Conservation (phyloP, 768 basidiomycete genomes). For the Trametes elegans region DNA sequence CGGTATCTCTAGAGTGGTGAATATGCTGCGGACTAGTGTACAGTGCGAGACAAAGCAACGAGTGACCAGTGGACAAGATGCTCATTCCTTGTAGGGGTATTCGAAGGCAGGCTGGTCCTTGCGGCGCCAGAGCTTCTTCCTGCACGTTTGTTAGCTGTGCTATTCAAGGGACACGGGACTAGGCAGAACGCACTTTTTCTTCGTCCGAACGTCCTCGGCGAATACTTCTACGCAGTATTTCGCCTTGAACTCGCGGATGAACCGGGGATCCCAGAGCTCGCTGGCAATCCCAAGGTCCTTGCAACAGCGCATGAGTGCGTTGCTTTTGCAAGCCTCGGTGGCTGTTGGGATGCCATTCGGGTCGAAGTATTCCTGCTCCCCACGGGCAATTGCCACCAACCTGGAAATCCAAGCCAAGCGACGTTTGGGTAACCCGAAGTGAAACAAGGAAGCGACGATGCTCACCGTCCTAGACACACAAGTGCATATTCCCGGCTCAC, state of each 20-base stretch:
- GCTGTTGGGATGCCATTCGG: slow-evolving; percentile 89
- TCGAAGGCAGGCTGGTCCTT: slow-evolving; percentile 83
- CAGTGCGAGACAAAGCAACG: not conserved
- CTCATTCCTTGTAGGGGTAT: slow-evolving; percentile 80
- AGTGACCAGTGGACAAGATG: not conserved
- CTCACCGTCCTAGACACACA: slow-evolving; percentile 87
- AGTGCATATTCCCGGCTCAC: slow-evolving; percentile 94
- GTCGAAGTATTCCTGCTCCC: slow-evolving; percentile 97
- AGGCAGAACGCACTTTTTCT: slow-evolving; percentile 77
- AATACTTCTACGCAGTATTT: slow-evolving; percentile 84
- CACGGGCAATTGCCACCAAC: slow-evolving; percentile 85
- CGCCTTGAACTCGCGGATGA: slow-evolving; percentile 89
- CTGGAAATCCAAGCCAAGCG: slow-evolving; percentile 41
- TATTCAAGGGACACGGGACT: not conserved
- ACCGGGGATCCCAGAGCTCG: slow-evolving; percentile 97
- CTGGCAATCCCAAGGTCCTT: slow-evolving; percentile 96
- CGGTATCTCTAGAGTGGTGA: slow-evolving; percentile 2
- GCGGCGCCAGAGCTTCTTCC: slow-evolving; percentile 89
- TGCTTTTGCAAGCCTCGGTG: slow-evolving; percentile 93
- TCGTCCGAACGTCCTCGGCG: slow-evolving; percentile 77
- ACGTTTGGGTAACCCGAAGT: not conserved
- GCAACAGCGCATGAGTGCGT: slow-evolving; percentile 96
- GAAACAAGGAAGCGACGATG: slow-evolving; percentile 1
- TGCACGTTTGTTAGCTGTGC: slow-evolving; percentile 32
- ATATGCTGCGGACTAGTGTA: slow-evolving; percentile 4